Evolutionary conservation across 2,329 filamentous ascomycete genomes (phyloP).

Genomic region (Sporothrix luriei): DNA sequence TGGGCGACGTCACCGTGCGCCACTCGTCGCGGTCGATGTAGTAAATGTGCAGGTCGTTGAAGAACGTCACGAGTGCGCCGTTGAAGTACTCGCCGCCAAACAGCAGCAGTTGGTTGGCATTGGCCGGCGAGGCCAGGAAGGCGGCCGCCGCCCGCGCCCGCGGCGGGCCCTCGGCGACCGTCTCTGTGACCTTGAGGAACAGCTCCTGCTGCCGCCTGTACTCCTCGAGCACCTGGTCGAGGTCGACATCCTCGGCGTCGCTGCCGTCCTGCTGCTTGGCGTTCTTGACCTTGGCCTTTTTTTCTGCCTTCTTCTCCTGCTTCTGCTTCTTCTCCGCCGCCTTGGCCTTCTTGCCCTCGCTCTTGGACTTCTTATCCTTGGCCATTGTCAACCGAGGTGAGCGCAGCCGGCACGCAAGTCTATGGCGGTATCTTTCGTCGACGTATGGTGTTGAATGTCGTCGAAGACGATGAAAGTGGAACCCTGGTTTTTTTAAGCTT

Average conservation of each 20-base stretch:
- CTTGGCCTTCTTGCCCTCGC: slow-evolving; percentile 51
- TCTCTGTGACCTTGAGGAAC: slow-evolving; percentile 91
- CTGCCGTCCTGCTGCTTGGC: slow-evolving; percentile 80
- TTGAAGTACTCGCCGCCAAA: slow-evolving; percentile 98
- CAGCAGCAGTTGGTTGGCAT: slow-evolving; percentile 83
- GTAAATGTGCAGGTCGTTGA: slow-evolving; percentile 68
- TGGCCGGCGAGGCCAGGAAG: slow-evolving; percentile 80
- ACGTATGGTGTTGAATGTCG: slow-evolving; percentile 3
- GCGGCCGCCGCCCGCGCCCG: slow-evolving; percentile 77
- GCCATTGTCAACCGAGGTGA: slow-evolving; percentile 42
- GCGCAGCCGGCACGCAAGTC: neutral
- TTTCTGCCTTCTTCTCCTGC: slow-evolving; percentile 86
- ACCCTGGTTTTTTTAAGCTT: slow-evolving; percentile 1
- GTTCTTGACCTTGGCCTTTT: slow-evolving; percentile 72
- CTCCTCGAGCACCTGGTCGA: slow-evolving; percentile 89
- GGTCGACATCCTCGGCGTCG: slow-evolving; percentile 88
- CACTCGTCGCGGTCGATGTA: slow-evolving; percentile 85
- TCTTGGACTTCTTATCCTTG: slow-evolving; percentile 51
- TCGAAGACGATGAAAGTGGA: slow-evolving; percentile 9
- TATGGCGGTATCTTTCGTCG: neutral
- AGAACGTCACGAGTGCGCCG: slow-evolving; percentile 76
- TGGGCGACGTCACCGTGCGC: slow-evolving; percentile 86
- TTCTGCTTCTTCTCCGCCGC: slow-evolving; percentile 69
- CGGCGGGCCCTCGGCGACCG: slow-evolving; percentile 69
- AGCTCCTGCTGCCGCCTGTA: slow-evolving; percentile 92